Evolutionary conservation across 805 yeast species (phyloP), one percentile per base, ranked within the genome.

Genomic region (Debaryomyces tyrocola): DNA sequence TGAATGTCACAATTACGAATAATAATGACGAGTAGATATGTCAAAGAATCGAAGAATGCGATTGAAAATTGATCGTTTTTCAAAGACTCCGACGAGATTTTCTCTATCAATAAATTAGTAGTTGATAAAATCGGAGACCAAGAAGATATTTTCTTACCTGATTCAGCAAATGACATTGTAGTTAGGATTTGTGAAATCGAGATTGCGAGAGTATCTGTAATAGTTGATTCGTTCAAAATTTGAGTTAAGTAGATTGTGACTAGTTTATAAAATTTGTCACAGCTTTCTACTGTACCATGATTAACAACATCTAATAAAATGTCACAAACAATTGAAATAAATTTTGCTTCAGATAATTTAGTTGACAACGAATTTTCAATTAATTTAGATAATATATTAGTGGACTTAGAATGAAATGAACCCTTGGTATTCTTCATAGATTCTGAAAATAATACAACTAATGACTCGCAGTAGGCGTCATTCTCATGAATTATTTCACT

Each of bases 371-470:
- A 60, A 24, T 67, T 65, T n/a, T 69, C 66, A 1, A 82, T 44
- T 11, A 83, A 53, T 6, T 65, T 63, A 2, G 71, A 64, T 37
- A 87, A 59, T 5, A 89, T 80, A 0, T 66, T 44, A 1, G 72
- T 60, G 0, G 90, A 71, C 59, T 82, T 88, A 1, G 96, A 86
- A 62, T 92, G 96, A 49, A 91, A 72, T 0, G 86, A 75, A 4
- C 80, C 85, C 11, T 78, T 78, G 0, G 96, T 82, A 38, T 89
- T 83, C 51, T 79, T 84, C 62, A 91, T 71, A 0, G 97, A 71
- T 58, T 89, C 96, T 2, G 90, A 73, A 58, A 83, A 83, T 36
- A 91, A 73, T 5, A 75, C 73, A 2, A 80, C 73, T 37, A 88
- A 61, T 0, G 96, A 75, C 11, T 69, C 80, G 46, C 77, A 75